Percentiles rank a stretch among this genome's conserved stretches.
These are phyloP conservation scores for Penicillium nucicola DNA, from an alignment of 495 filamentous ascomycete species.

Conservation along the genomic window DNA sequence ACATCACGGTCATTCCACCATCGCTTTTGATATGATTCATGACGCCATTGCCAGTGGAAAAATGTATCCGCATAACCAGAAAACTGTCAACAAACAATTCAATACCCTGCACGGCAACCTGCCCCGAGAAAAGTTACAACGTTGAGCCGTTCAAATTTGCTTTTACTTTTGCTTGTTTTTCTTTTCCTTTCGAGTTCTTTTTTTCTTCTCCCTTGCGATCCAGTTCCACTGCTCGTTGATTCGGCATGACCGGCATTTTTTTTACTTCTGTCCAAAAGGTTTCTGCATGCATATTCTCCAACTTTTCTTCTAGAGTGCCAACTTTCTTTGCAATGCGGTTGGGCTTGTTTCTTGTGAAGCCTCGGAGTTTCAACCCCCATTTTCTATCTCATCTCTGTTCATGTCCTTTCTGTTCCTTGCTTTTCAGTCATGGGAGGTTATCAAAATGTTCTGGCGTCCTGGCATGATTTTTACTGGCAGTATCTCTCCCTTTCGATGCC, in stretches of 20 bases:
- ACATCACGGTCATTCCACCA: not conserved
- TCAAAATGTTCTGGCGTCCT: constrained; percentile 42
- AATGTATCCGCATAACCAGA: constrained; percentile 54
- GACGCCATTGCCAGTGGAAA: constrained; percentile 37
- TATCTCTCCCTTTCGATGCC: constrained; percentile 32
- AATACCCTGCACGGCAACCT: constrained; percentile 21
- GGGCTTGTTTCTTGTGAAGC: constrained; percentile 13
- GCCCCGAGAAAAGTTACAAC: constrained; percentile 12
- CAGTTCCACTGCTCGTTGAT: constrained; percentile 20
- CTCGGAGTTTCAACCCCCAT: constrained; percentile 16
- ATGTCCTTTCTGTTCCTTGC: constrained; percentile 12
- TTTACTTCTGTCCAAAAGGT: constrained; percentile 12
- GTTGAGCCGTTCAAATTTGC: too few relatives aligned
- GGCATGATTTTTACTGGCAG: constrained; percentile 39
- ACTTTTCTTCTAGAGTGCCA: constrained; percentile 12
- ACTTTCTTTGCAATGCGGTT: constrained; percentile 16
- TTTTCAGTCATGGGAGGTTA: constrained; percentile 32
- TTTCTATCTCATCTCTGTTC: constrained; percentile 5
- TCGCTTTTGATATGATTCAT: constrained; percentile 1
- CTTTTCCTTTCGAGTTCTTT: constrained; percentile 7
- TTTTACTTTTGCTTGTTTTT: constrained; percentile 8
- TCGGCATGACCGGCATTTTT: constrained; percentile 22
- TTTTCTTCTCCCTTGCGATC: constrained; percentile 9
- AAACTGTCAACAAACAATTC: constrained; percentile 47
- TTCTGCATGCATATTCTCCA: constrained; percentile 23